Conservation (phyloP, 2,329 filamentous ascomycete species). For the Pseudogymnoascus sp. region DNA sequence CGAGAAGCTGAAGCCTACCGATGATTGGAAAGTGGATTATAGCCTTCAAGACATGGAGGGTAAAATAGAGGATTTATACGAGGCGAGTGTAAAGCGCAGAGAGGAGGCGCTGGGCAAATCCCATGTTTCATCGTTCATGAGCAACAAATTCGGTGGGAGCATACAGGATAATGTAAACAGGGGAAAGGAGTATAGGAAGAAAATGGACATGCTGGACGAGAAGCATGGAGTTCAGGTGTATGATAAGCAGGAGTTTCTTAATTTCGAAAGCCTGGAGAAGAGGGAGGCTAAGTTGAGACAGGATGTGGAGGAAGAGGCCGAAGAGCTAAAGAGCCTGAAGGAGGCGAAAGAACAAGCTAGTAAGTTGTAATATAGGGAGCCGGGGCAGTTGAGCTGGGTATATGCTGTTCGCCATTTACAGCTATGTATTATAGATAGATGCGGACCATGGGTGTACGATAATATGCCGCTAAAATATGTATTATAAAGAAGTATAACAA, state of each 20-base stretch:
- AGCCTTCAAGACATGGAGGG: conserved; percentile 54
- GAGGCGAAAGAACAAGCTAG: not conserved
- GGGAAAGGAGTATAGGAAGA: conserved; percentile 51
- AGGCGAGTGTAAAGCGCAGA: conserved; percentile 48
- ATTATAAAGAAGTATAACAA: not conserved
- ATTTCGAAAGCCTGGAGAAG: conserved; percentile 5
- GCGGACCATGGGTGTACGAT: conserved; percentile 1
- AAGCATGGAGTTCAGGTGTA: conserved; percentile 40
- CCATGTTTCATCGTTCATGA: conserved; percentile 14
- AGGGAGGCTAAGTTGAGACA: not conserved
- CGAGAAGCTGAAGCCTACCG: conserved; percentile 32
- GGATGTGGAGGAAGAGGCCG: conserved; percentile 11
- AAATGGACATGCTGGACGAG: conserved; percentile 45
- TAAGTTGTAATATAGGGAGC: not conserved
- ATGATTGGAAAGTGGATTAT: conserved; percentile 72
- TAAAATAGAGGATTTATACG: conserved; percentile 41
- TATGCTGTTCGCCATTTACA: not conserved
- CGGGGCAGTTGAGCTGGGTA: not conserved
- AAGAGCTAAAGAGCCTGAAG: conserved; percentile 13
- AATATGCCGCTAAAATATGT: not conserved
- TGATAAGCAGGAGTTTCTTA: conserved; percentile 28
- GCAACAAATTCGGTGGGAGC: conserved; percentile 21
- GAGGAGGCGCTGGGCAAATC: conserved; percentile 34
- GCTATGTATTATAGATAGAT: conserved; percentile 7
- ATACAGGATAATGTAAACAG: conserved; percentile 40